A percentile compares a stretch with the other conserved stretches of the same genome.
phyloP scores from a whole-genome alignment of 139 green algal genomes.

The Chlamydomonas sphaeroides region DNA sequence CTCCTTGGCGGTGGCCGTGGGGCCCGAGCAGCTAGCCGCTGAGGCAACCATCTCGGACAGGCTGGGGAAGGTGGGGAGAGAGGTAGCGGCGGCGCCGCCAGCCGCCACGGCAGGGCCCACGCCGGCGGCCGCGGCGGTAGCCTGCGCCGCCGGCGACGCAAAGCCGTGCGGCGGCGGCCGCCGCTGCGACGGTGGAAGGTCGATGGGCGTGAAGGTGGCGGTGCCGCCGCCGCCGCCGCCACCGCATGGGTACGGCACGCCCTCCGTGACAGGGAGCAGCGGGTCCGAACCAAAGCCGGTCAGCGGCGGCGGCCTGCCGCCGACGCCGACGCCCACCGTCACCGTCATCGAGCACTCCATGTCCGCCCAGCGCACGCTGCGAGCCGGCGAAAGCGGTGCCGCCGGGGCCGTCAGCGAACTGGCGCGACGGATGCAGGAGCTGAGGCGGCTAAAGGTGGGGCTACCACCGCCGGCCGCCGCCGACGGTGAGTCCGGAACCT shows the following conservation, averaged over 20 bases:
- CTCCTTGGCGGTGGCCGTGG: too few species aligned
- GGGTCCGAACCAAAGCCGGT: too few species aligned
- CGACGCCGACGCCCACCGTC: too few species aligned
- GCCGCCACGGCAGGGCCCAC: background rate
- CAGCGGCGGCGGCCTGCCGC: too few species aligned
- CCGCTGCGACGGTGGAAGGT: background rate
- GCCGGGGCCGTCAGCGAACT: background rate
- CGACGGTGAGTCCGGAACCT: background rate
- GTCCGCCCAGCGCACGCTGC: constrained; percentile 18
- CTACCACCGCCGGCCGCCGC: too few species aligned
- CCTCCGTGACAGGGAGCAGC: too few species aligned
- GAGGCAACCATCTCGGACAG: constrained; percentile 39
- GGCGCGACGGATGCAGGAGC: constrained; percentile 2
- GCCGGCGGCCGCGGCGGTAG: background rate
- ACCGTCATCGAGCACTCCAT: too few species aligned
- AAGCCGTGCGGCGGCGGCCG: background rate
- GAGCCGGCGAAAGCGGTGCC: background rate
- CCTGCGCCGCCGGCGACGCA: background rate
- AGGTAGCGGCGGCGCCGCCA: background rate
- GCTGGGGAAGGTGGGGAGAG: constrained; percentile 11
- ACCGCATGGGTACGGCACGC: too few species aligned
- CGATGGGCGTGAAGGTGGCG: too few species aligned
- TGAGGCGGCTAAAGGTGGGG: too few species aligned
- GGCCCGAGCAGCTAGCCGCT: too few species aligned
- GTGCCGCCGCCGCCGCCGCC: too few species aligned